Percentiles rank a stretch among this genome's conserved stretches.
phyloP scores from a whole-genome alignment of 495 filamentous ascomycete species.

The Podospora sp. region DNA sequence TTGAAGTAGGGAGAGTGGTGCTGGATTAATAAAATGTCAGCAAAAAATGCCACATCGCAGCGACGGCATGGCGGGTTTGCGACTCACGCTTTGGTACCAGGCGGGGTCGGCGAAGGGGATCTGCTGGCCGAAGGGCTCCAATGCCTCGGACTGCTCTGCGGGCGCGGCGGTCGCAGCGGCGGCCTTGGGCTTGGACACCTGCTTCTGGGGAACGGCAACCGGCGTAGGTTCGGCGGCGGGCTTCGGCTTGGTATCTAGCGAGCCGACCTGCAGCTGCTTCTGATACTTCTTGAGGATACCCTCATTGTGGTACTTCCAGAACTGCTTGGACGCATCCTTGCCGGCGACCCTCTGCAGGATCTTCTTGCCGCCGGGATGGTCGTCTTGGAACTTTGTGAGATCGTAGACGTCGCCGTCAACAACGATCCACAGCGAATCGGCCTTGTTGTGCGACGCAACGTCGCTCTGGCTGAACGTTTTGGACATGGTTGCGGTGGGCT shows the following conservation, averaged over 20 bases:
- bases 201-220: slow-evolving; percentile 56
- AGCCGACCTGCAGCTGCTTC: slow-evolving; percentile 82
- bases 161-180: slow-evolving; percentile 56
- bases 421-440: slow-evolving; percentile 82
- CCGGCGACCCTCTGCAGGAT: slow-evolving; percentile 92
- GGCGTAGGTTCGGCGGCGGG: slow-evolving; percentile 55
- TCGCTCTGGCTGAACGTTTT: slow-evolving; percentile 82
- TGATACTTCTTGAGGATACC: slow-evolving; percentile 96
- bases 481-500: slow-evolving; percentile 65
- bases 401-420: slow-evolving; percentile 98
- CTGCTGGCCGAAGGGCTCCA: slow-evolving; percentile 83
- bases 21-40: slow-evolving; percentile 44
- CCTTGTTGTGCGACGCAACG: slow-evolving; percentile 87
- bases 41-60: neutral
- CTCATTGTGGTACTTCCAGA: slow-evolving; percentile 99
- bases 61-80: neutral
- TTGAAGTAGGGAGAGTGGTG: slow-evolving; percentile 97
- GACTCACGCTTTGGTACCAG: slow-evolving; percentile 93
- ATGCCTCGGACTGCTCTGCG: slow-evolving; percentile 62
- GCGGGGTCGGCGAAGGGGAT: slow-evolving; percentile 90
- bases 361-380: slow-evolving; percentile 97
- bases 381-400: slow-evolving; percentile 89
- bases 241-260: slow-evolving; percentile 81
- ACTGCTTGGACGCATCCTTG: slow-evolving; percentile 96
- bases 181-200: slow-evolving; percentile 53